Evolutionary conservation across 2,329 filamentous ascomycete genomes (phyloP).

Genomic region (Fonsecaea monophora): DNA sequence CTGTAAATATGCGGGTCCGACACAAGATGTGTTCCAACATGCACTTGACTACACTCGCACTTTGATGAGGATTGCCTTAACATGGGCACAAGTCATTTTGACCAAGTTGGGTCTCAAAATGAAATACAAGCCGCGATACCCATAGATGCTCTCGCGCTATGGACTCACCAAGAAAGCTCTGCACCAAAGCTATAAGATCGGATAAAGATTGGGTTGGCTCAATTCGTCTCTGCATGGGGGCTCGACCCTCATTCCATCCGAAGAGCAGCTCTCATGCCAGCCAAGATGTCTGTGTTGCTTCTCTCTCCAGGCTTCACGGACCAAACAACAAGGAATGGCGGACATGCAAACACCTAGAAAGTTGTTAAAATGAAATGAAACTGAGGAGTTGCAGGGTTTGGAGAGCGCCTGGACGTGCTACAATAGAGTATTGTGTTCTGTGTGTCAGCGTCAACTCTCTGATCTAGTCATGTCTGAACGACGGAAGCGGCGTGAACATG

Average conservation of each 20-base stretch:
- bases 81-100: not conserved
- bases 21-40: not conserved
- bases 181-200: conserved; percentile 7
- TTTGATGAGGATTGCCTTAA: not conserved
- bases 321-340: conserved; percentile 21
- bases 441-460: not conserved
- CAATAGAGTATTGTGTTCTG: not conserved
- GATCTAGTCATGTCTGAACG: not conserved
- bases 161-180: not conserved
- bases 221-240: conserved; percentile 24
- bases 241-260: conserved; percentile 40
- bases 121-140: not conserved
- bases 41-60: not conserved
- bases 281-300: conserved; percentile 23
- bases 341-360: conserved; percentile 21
- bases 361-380: not conserved
- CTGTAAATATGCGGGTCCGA: not conserved
- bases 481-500: not conserved
- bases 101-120: not conserved
- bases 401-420: not conserved
- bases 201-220: conserved; percentile 40
- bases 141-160: not conserved
- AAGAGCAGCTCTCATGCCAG: conserved; percentile 30
- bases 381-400: not conserved
- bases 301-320: conserved; percentile 20